Percentiles rank a stretch among this genome's conserved stretches.
phyloP scores from a whole-genome alignment of 768 basidiomycete species.

The Guyanaporus albipodus region DNA sequence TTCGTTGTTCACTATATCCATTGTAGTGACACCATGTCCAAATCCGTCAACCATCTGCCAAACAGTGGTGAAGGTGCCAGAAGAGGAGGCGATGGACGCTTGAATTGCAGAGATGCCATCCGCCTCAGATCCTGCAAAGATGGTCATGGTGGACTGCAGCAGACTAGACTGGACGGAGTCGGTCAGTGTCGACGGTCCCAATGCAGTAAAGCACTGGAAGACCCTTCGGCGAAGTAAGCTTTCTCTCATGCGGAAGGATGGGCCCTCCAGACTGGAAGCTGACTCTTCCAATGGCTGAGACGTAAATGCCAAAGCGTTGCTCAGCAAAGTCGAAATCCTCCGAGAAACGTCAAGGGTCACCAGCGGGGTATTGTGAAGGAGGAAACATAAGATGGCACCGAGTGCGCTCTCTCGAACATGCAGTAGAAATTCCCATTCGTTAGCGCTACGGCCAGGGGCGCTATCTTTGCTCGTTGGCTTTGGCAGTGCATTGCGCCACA shows the following conservation, averaged over 20 bases:
- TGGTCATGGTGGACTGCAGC: slow-evolving; percentile 72
- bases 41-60: slow-evolving; percentile 90
- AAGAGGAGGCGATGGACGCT: slow-evolving; percentile 84
- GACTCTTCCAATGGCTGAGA: slow-evolving; percentile 65
- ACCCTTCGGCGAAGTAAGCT: slow-evolving; percentile 79
- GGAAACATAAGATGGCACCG: slow-evolving; percentile 83
- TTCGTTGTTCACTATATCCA: slow-evolving; percentile 49
- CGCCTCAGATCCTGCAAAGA: slow-evolving; percentile 85
- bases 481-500: slow-evolving; percentile 96
- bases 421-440: slow-evolving; percentile 89
- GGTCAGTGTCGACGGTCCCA: slow-evolving; percentile 75
- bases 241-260: slow-evolving; percentile 74
- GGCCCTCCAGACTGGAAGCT: slow-evolving; percentile 37
- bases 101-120: slow-evolving; percentile 83
- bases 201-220: slow-evolving; percentile 82
- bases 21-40: slow-evolving; percentile 83
- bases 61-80: slow-evolving; percentile 77
- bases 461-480: slow-evolving; percentile 90
- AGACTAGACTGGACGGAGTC: slow-evolving; percentile 80
- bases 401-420: slow-evolving; percentile 89
- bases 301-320: slow-evolving; percentile 87
- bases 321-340: slow-evolving; percentile 79
- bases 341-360: slow-evolving; percentile 90
- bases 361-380: slow-evolving; percentile 74
- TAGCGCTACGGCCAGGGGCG: slow-evolving; percentile 56